These are phyloP conservation scores for Myotisia sp. DNA, from an alignment of 2,329 filamentous ascomycete genomes.

Conservation along the genomic window DNA sequence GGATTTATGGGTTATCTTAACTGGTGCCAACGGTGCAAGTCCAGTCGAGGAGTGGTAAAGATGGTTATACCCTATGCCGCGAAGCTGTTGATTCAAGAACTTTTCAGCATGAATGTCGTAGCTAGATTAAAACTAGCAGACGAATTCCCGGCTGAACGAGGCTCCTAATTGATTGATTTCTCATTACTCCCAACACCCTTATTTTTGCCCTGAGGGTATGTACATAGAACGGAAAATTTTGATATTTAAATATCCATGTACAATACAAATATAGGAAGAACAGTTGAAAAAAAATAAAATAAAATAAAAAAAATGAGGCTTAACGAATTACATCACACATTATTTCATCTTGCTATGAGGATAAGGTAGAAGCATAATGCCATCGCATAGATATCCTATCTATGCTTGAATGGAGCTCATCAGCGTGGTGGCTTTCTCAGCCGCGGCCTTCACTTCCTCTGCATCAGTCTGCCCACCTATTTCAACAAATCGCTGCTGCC, in stretches of 20 bases:
- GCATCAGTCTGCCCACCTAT: not conserved
- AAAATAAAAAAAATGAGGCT: no score
- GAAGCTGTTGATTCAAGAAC: constrained; percentile 86
- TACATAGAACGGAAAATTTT: no score
- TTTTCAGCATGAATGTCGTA: constrained; percentile 98
- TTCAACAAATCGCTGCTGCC: constrained; percentile 1
- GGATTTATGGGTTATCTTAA: constrained; percentile 91
- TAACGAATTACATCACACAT: no score
- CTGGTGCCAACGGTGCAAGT: constrained; percentile 87
- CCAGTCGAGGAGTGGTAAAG: constrained; percentile 65
- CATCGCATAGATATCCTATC: not conserved
- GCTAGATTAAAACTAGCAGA: constrained; percentile 82
- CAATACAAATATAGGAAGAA: no score
- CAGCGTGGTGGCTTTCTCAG: not conserved
- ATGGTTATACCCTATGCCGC: constrained; percentile 98
- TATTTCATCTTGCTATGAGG: no score
- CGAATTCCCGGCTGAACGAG: constrained; percentile 56
- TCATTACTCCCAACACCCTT: not conserved
- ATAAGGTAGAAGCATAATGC: no score
- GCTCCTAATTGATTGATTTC: constrained; percentile 16
- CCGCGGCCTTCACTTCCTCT: not conserved
- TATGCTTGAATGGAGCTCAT: constrained; percentile 1
- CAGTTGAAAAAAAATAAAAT: constrained; percentile 1
- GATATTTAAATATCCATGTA: no score
- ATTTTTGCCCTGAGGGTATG: no score